phyloP scores from a whole-genome alignment of 331 rosid species.

The Telfairia occidentalis region DNA sequence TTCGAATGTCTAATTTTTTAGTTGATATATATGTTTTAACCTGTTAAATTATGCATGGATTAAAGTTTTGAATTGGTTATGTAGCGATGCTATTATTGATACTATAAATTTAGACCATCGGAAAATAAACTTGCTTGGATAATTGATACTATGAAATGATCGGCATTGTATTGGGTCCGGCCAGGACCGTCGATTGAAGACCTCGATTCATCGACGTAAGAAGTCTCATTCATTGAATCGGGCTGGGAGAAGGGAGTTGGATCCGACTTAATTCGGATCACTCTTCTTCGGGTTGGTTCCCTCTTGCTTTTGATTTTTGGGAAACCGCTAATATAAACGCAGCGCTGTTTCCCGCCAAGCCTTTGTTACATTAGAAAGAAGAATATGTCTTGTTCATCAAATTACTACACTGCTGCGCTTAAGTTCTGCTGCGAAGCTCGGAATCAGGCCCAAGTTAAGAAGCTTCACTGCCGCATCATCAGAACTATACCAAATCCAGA shows the following conservation, averaged over 20 bases:
- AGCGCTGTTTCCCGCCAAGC: conserved; percentile 12
- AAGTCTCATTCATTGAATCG: no score
- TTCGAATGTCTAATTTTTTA: no score
- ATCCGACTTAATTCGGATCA: neutral
- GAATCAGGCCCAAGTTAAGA: conserved; percentile 30
- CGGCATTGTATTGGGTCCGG: no score
- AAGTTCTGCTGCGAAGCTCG: conserved; percentile 34
- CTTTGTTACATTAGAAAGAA: neutral
- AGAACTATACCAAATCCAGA: conserved; percentile 35
- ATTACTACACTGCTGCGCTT: conserved; percentile 40
- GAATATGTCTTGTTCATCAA: conserved; percentile 31
- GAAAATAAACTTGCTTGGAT: no score
- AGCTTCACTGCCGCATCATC: conserved; percentile 48
- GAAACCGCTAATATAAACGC: neutral
- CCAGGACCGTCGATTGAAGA: no score
- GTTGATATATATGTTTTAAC: no score
- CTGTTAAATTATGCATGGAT: no score
- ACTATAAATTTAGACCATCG: no score
- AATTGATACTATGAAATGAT: no score
- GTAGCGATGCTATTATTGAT: no score
- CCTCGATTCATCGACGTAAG: no score
- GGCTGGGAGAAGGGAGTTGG: neutral
- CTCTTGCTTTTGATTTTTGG: neutral
- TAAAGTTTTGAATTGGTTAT: no score
- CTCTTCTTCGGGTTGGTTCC: neutral